Percentiles rank a stretch among this genome's conserved stretches.
Conservation (phyloP, 805 yeast genomes). For the Nakazawaea holstii region DNA sequence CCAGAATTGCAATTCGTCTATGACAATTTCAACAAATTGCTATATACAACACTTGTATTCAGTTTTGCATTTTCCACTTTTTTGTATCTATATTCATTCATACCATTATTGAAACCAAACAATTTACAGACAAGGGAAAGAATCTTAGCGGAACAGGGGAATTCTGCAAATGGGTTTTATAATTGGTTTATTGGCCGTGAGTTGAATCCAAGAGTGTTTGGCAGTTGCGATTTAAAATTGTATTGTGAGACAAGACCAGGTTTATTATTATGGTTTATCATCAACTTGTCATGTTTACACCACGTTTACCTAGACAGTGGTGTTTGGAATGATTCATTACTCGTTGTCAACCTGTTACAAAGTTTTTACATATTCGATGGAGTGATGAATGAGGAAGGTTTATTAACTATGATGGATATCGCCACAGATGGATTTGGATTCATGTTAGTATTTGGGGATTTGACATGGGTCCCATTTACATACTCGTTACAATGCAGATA, state of each 20-base stretch:
- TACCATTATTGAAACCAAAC: constrained; percentile 47
- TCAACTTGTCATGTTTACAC: constrained; percentile 76
- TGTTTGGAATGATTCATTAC: constrained; percentile 61
- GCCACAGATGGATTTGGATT: constrained; percentile 97
- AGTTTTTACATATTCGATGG: constrained; percentile 87
- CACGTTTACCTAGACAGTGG: constrained; percentile 66
- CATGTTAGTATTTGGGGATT: constrained; percentile 93
- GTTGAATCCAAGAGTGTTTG: constrained; percentile 77
- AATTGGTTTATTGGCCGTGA: constrained; percentile 99
- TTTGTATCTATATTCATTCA: constrained; percentile 64
- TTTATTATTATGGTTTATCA: constrained; percentile 74
- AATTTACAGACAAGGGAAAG: constrained; percentile 56
- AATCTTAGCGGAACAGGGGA: constrained; percentile 82
- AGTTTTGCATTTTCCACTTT: constrained; percentile 57
- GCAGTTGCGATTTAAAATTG: constrained; percentile 79
- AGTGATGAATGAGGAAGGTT: constrained; percentile 85
- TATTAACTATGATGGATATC: constrained; percentile 90
- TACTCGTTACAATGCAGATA: constrained; percentile 85
- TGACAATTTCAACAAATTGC: constrained; percentile 59
- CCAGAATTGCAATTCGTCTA: constrained; percentile 82
- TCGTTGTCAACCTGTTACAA: constrained; percentile 65
- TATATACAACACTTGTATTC: constrained; percentile 57
- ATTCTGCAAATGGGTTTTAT: constrained; percentile 66
- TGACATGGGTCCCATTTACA: constrained; percentile 88
- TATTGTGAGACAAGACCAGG: constrained; percentile 97